Evolutionary conservation across 116 monocot species (phyloP).

Genomic region (Cymodocea nodosa): DNA sequence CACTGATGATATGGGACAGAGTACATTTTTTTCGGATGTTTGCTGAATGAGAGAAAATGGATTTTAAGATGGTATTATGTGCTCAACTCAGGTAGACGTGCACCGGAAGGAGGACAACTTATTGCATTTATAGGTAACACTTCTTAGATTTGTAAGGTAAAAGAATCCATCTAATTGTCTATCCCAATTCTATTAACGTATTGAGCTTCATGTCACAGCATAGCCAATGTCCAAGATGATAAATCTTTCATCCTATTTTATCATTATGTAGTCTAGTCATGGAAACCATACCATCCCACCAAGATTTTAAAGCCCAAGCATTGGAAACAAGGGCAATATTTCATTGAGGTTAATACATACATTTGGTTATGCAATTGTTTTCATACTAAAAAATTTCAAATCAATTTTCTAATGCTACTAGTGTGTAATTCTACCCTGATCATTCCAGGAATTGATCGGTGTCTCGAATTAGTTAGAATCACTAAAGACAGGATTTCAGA

Average conservation of each 20-base stretch:
- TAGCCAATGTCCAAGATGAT: not conserved
- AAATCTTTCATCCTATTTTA: not conserved
- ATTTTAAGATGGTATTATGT: no score
- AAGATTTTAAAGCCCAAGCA: slow-evolving; percentile 6
- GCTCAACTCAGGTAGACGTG: slow-evolving; percentile 1
- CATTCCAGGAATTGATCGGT: not conserved
- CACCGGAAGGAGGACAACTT: slow-evolving; percentile 4
- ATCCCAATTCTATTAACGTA: no score
- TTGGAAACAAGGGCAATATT: not conserved
- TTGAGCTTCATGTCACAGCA: not conserved
- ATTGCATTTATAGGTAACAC: not conserved
- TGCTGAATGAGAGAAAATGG: no score
- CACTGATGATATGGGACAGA: no score
- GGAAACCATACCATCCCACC: slow-evolving; percentile 8
- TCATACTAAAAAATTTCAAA: no score
- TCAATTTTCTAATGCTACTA: no score
- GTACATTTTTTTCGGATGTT: no score
- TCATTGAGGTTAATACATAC: not conserved
- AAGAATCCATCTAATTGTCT: not conserved
- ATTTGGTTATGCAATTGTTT: not conserved
- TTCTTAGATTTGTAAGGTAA: slow-evolving; percentile 9
- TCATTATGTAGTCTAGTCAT: slow-evolving; percentile 3
- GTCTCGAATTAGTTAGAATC: not conserved
- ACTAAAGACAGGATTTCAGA: not conserved
- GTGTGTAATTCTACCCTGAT: not conserved